Base-by-base conservation (phyloP, 768 basidiomycete species). In the Xerocomus brunneocitrinus region DNA sequence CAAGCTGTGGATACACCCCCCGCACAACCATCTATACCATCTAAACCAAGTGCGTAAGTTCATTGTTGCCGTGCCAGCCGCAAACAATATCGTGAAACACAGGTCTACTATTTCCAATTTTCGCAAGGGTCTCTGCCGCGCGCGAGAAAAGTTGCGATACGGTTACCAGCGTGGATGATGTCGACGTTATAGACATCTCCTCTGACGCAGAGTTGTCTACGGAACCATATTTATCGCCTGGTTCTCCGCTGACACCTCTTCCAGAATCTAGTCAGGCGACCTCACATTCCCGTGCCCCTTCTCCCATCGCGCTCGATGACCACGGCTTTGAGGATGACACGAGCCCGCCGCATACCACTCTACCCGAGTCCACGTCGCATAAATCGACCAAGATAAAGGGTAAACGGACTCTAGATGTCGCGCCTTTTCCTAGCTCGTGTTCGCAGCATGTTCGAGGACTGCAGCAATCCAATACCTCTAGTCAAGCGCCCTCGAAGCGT, bases 381-480 rank as follows among this genome's bases (percentile, higher is more conserved):
- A 39, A 38, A 38, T 44, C 47, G 38, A 55, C 38, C 41, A 56
- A 53, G 49, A 48, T 43, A 41, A 47, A 43, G 27, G 52, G 40
- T 16, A 49, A 49, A 45, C 53, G 56, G 30, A 46, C 30, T 30
- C 12, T 19, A 38, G 50, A 49, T 41, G 44, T 35, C 16, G 73
- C 70, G 0, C 79, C 80, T 22, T 79, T 77, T 61, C 87, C 87
- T 30, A 70, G 72, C 58, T 60, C 60, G 43, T 68, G 71, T 24
- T 73, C 70, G 14, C 85, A 86, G 62, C 87, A 89, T 68, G 75
- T 85, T 57, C 81, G 77, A 58, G 85, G 84, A 34, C 65, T 71
- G 16, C 84, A 86, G 62, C 76, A 67, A 39, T 54, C 53, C n/a
- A 76, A 74, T 58, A 40, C 59, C 25, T 49, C 52, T 32, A 32